Evolutionary conservation across 2,329 filamentous ascomycete genomes (phyloP), one percentile per base, ranked within the genome.

Genomic region (Alternaria sp.): DNA sequence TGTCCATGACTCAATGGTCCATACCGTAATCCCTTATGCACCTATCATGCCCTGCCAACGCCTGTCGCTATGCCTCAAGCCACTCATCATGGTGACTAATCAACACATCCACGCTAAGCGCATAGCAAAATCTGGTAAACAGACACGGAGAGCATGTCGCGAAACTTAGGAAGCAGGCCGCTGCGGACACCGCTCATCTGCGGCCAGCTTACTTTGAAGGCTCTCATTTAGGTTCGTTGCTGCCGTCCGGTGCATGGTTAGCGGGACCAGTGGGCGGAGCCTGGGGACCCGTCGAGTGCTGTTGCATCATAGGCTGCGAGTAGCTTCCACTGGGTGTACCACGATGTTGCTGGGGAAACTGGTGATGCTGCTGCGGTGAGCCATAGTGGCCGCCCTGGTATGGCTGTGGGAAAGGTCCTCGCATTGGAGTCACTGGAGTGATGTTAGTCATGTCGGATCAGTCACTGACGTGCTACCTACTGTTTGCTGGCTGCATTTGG

Each of bases 401-500:
- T n/a, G 73, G 75, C 46, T 79, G 79, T 32, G 75, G 69, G 53
- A 76, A 80, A 2, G 75, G 78, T 22, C 70, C 73, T 49, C 77
- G 73, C 76, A 79, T 78, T 9, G 75, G 76, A 32, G 76, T 75
- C 76, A 80, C 78, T 80, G 51, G 7, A 28, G 7, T 9, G 34
- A 43, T 34, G 62, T 72, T 56, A 72, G 64, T 51, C 18, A 9
- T 48, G 36, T 7, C 16, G 7, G 2, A 3, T 42, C 7, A 38
- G 49, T 53, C n/a, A 36, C 22, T 11, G 6, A 30, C 12, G 24
- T 46, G 26, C 20, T 20, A 89, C 91, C 86, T 88, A 92, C 91
- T 91, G 78, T 91, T 89, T 69, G 86, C 88, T 65, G 87, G 86
- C 67, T 91, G 91, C 68, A 91, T 91, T 32, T 88, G 87, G 78